phyloP scores from a whole-genome alignment of 176 grass and related monocot genomes.

The Miscanthus lutarioriparius region DNA sequence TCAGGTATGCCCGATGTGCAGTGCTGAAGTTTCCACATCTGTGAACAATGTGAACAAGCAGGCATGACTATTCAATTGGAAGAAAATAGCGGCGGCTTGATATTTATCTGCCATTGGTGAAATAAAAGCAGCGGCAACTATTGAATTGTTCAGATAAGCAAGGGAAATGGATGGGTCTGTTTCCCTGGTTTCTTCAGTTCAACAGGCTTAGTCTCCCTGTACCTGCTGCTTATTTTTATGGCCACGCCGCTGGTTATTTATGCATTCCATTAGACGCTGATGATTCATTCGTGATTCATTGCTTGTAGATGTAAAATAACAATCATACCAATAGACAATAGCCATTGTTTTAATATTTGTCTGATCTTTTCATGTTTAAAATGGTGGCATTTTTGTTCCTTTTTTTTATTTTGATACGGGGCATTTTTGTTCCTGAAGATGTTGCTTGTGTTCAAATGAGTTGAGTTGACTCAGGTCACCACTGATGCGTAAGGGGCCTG shows the following conservation, averaged over 20 bases:
- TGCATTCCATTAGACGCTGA: conserved; percentile 20
- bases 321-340: background rate
- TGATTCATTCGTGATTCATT: conserved; percentile 25
- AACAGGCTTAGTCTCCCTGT: background rate
- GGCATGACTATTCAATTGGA: conserved; percentile 5
- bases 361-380: background rate
- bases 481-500: background rate
- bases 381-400: background rate
- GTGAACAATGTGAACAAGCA: conserved; percentile 29
- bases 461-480: background rate
- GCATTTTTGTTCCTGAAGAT: background rate
- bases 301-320: conserved; percentile 31
- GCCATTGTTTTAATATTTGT: conserved; percentile 24
- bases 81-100: background rate
- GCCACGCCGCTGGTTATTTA: conserved; percentile 6
- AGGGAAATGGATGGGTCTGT: background rate
- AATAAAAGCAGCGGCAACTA: conserved; percentile 12
- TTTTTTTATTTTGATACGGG: background rate
- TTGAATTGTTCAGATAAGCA: background rate
- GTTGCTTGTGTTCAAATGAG: background rate
- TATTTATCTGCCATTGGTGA: conserved; percentile 18
- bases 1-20: conserved; percentile 83
- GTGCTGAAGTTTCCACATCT: conserved; percentile 63
- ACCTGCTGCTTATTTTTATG: background rate
- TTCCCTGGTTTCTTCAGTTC: background rate